Percentiles rank a stretch among this genome's conserved stretches.
These are phyloP conservation scores for Hanseniaspora gamundiae DNA, from an alignment of 1,139 yeast species.

Conservation along the genomic window DNA sequence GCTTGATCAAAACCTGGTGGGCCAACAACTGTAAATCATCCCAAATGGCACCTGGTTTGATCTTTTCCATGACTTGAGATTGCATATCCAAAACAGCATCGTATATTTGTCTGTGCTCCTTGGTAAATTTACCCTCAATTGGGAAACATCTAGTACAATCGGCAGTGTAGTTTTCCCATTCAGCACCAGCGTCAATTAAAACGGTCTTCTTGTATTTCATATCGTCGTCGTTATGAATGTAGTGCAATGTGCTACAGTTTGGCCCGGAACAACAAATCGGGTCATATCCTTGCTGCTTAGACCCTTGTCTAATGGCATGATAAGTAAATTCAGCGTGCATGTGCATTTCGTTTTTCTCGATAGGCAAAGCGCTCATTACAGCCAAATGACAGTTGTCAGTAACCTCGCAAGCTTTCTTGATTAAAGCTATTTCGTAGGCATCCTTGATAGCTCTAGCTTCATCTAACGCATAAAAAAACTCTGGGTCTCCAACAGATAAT, in stretches of 20 bases:
- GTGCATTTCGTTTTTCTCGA: conserved; percentile 79
- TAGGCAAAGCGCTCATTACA: conserved; percentile 86
- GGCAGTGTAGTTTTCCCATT: conserved; percentile 84
- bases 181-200: conserved; percentile 93
- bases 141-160: conserved; percentile 97
- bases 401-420: conserved; percentile 71
- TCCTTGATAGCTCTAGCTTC: conserved; percentile 82
- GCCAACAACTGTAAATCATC: conserved; percentile 72
- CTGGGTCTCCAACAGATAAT: conserved; percentile 27
- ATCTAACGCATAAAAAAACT: conserved; percentile 64
- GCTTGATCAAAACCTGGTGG: conserved; percentile 63
- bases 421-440: conserved; percentile 58
- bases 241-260: conserved; percentile 83
- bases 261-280: conserved; percentile 95
- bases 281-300: conserved; percentile 78
- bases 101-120: conserved; percentile 75
- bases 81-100: conserved; percentile 82
- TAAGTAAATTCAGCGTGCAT: conserved; percentile 91
- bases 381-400: conserved; percentile 84
- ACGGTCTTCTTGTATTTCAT: conserved; percentile 49
- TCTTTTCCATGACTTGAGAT: conserved; percentile 46
- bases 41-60: conserved; percentile 79
- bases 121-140: conserved; percentile 76
- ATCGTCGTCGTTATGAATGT: conserved; percentile 69
- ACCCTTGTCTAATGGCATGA: conserved; percentile 89